Percentiles rank a stretch among this genome's conserved stretches.
Conservation (phyloP, 345 rosid genomes). For the Alliaria petiolata region DNA sequence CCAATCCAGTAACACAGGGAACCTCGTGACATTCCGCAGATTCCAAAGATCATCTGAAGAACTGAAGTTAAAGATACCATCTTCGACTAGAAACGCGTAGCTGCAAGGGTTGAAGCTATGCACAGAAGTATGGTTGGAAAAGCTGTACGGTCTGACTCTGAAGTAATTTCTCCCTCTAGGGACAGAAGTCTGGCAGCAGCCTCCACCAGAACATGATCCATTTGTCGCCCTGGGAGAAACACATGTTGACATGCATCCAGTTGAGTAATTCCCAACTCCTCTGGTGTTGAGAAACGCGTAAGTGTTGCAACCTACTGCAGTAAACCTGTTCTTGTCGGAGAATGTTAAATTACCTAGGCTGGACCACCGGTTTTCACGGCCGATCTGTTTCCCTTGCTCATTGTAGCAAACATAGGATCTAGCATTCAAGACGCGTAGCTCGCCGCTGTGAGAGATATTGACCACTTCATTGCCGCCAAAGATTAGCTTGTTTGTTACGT, state of each 20-base stretch:
- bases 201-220: slow-evolving; percentile 2
- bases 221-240: neutral
- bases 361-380: neutral
- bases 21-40: neutral
- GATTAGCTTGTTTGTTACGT: neutral
- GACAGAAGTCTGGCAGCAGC: slow-evolving; percentile 18
- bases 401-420: neutral
- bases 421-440: neutral
- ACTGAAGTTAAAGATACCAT: slow-evolving; percentile 10
- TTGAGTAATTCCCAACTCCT: neutral
- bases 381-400: neutral
- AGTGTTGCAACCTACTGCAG: slow-evolving; percentile 37
- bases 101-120: neutral
- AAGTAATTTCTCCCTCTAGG: neutral
- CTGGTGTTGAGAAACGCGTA: neutral
- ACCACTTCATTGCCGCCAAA: neutral
- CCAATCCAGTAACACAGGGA: slow-evolving; percentile 38
- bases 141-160: neutral
- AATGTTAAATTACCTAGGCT: neutral
- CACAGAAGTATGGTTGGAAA: neutral
- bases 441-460: neutral
- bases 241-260: slow-evolving; percentile 9
- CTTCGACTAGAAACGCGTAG: slow-evolving; percentile 19
- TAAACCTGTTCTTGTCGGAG: neutral
- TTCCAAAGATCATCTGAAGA: neutral